phyloP scores from a whole-genome alignment of 208 protist genomes.

The Phytomonas serpens region DNA sequence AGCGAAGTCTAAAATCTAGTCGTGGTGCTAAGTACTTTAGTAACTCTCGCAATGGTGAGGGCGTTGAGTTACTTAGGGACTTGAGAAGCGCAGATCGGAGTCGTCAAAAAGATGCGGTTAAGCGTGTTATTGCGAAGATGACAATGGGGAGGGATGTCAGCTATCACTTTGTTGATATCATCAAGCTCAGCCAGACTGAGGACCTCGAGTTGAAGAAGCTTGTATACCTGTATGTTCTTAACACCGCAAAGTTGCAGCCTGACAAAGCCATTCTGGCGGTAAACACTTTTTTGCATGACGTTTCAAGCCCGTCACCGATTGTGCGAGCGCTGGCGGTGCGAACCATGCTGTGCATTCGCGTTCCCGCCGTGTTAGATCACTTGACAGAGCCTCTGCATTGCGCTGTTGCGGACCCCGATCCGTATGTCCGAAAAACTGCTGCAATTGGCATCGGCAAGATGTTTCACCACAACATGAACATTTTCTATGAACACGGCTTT shows the following conservation, averaged over 20 bases:
- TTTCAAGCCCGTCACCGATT: conserved; percentile 91
- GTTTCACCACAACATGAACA: conserved; percentile 95
- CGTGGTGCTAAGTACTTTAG: conserved; percentile 64
- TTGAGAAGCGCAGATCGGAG: conserved; percentile 85
- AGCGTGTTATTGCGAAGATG: conserved; percentile 99
- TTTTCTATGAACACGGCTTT: conserved; percentile 94
- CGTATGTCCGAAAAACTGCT: conserved; percentile 99
- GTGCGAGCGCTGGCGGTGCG: conserved; percentile 98
- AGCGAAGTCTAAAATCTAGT: conserved; percentile 42
- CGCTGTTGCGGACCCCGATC: conserved; percentile 91
- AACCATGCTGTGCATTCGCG: conserved; percentile 99
- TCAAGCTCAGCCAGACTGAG: conserved; percentile 97
- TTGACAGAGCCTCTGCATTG: conserved; percentile 95
- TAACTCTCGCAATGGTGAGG: conserved; percentile 80
- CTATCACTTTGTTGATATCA: conserved; percentile 93
- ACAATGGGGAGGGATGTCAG: conserved; percentile 98
- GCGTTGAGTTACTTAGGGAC: conserved; percentile 88
- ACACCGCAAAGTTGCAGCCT: conserved; percentile 98
- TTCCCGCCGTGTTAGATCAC: conserved; percentile 97
- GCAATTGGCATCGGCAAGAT: conserved; percentile 98
- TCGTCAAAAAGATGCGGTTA: conserved; percentile 94
- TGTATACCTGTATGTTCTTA: conserved; percentile 99
- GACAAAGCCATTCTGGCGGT: conserved; percentile 98
- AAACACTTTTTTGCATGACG: conserved; percentile 97
- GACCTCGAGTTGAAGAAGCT: conserved; percentile 99